These are phyloP conservation scores for Lentinula boryana DNA, from an alignment of 768 basidiomycete species.

Conservation along the genomic window DNA sequence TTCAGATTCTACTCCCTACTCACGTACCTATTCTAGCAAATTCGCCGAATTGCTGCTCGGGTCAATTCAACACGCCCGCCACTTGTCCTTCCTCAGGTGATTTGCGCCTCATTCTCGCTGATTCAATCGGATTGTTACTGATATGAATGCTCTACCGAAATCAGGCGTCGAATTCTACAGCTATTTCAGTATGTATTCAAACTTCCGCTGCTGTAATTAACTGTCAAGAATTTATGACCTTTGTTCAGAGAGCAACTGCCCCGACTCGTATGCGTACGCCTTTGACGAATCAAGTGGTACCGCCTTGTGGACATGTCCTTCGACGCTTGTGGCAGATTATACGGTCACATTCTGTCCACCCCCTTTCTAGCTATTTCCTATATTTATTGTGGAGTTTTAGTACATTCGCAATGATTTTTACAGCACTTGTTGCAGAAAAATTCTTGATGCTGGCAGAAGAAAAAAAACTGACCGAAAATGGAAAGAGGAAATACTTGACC, in stretches of 20 bases:
- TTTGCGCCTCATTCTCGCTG: neutral
- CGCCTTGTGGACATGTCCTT: constrained; percentile 39
- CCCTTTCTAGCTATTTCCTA: neutral
- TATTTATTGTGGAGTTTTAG: too few species aligned
- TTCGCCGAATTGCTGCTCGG: constrained; percentile 32
- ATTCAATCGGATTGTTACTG: too few species aligned
- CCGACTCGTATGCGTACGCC: constrained; percentile 26
- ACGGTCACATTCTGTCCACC: constrained; percentile 20
- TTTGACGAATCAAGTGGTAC: constrained; percentile 31
- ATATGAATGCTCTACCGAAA: neutral
- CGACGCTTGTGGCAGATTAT: constrained; percentile 22
- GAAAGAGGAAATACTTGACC: too few species aligned
- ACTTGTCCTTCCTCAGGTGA: constrained; percentile 29
- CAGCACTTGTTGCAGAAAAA: too few species aligned
- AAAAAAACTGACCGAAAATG: too few species aligned
- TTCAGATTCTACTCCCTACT: neutral
- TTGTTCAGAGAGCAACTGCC: constrained; percentile 14
- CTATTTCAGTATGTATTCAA: constrained; percentile 15
- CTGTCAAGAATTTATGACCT: neutral
- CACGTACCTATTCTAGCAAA: constrained; percentile 13
- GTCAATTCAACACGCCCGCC: constrained; percentile 22
- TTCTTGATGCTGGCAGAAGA: too few species aligned
- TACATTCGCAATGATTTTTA: too few species aligned
- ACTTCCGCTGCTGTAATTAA: neutral
- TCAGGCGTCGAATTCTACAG: constrained; percentile 19